phyloP scores from a whole-genome alignment of 768 basidiomycete species.

The Suillus tomentosus region DNA sequence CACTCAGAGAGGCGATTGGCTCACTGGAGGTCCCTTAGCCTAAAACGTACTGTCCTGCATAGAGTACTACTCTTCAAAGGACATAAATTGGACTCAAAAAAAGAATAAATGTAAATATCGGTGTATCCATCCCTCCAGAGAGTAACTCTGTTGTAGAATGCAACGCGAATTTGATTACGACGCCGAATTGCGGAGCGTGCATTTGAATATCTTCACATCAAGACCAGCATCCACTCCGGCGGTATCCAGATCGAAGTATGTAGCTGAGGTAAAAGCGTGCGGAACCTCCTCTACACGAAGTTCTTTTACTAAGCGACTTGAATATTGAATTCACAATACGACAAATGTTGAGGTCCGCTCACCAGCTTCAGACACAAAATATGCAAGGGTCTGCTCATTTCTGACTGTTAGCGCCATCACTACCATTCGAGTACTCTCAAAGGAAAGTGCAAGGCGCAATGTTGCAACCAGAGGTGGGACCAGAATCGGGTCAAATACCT shows the following conservation, averaged over 20 bases:
- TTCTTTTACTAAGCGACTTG: conserved; percentile 19
- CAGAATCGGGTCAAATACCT: conserved; percentile 72
- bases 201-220: conserved; percentile 48
- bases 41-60: no score
- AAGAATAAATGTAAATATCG: no score
- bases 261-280: conserved; percentile 12
- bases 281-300: conserved; percentile 33
- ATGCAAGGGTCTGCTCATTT: conserved; percentile 52
- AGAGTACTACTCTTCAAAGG: no score
- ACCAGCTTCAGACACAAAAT: conserved; percentile 45
- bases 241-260: conserved; percentile 27
- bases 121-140: background rate
- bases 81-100: no score
- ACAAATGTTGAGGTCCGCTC: conserved; percentile 10
- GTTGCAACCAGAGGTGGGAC: conserved; percentile 58
- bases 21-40: no score
- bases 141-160: background rate
- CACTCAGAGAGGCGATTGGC: no score
- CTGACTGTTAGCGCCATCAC: conserved; percentile 50
- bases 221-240: conserved; percentile 34
- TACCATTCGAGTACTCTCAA: conserved; percentile 19
- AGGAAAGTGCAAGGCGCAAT: conserved; percentile 37
- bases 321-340: conserved; percentile 7
- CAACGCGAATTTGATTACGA: background rate
- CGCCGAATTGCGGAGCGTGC: conserved; percentile 24